Evolutionary conservation across 805 yeast genomes (phyloP).

Genomic region (Gaillardinia entomophila): DNA sequence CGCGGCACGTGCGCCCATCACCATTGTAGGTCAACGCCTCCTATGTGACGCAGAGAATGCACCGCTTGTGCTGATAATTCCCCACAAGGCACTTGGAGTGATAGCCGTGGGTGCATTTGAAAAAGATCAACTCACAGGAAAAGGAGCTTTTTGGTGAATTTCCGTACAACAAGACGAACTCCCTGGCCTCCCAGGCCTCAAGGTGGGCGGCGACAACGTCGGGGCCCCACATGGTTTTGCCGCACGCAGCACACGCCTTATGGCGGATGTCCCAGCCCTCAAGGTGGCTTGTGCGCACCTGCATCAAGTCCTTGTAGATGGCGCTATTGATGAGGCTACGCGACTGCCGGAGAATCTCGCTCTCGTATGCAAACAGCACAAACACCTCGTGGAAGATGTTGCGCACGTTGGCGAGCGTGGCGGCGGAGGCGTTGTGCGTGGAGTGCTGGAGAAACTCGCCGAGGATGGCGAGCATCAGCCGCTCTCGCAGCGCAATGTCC

Average conservation of each 20-base stretch:
- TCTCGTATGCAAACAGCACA: conserved; percentile 60
- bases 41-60: conserved; percentile 28
- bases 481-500: conserved; percentile 8
- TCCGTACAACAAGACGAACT: too few species aligned
- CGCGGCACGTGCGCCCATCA: too few species aligned
- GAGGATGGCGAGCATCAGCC: conserved; percentile 50
- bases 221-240: conserved; percentile 66
- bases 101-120: conserved; percentile 64
- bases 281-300: conserved; percentile 34
- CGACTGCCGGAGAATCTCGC: conserved; percentile 45
- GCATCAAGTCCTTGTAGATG: conserved; percentile 41
- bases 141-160: conserved; percentile 1
- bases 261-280: conserved; percentile 56
- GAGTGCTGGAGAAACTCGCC: conserved; percentile 49
- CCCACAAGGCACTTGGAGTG: conserved; percentile 53
- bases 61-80: conserved; percentile 9
- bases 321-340: conserved; percentile 52
- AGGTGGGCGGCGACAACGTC: conserved; percentile 42
- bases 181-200: conserved; percentile 57
- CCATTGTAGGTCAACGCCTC: too few species aligned
- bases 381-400: conserved; percentile 58
- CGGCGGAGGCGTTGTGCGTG: conserved; percentile 34
- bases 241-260: conserved; percentile 70
- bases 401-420: conserved; percentile 56
- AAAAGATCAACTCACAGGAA: conserved; percentile 40